Evolutionary conservation across 2,329 filamentous ascomycete genomes (phyloP).

Genomic region (Ophiocordyceps australis): DNA sequence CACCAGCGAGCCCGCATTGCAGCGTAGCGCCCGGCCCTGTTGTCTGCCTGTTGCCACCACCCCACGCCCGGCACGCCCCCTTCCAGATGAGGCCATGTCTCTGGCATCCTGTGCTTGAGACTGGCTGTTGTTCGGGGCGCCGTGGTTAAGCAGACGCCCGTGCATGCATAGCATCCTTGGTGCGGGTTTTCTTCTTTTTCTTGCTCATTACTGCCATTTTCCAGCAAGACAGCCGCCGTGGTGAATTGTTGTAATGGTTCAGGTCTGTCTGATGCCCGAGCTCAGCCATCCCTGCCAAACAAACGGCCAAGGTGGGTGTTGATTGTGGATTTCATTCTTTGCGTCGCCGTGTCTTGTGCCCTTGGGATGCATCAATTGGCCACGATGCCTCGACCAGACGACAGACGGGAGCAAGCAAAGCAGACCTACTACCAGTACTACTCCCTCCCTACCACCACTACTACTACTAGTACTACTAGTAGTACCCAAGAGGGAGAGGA

Average conservation of each 20-base stretch:
- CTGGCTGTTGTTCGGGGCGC: constrained; percentile 2
- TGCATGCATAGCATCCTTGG: constrained; percentile 8
- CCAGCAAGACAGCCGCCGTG: constrained; percentile 7
- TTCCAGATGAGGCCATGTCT: constrained; percentile 1
- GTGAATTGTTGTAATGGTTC: constrained; percentile 1
- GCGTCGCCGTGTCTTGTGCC: neutral
- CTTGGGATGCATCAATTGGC: too few species aligned
- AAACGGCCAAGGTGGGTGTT: too few species aligned
- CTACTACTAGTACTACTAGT: too few species aligned
- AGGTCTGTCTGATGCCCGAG: constrained; percentile 1
- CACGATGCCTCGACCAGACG: too few species aligned
- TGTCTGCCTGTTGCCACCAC: neutral
- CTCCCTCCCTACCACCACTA: too few species aligned
- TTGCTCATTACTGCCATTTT: constrained; percentile 10
- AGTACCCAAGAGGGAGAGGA: too few species aligned
- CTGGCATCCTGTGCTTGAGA: constrained; percentile 1
- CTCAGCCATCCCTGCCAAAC: neutral
- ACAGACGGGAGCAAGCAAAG: neutral
- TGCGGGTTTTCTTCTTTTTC: constrained; percentile 9
- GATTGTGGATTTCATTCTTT: neutral
- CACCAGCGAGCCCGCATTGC: too few species aligned
- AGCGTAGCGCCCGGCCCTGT: too few species aligned
- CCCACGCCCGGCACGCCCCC: neutral
- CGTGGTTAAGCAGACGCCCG: constrained; percentile 7
- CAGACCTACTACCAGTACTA: neutral